Evolutionary conservation across 106 monocot genomes (phyloP), one percentile per base, ranked within the genome.

Genomic region (Chionographis japonica): DNA sequence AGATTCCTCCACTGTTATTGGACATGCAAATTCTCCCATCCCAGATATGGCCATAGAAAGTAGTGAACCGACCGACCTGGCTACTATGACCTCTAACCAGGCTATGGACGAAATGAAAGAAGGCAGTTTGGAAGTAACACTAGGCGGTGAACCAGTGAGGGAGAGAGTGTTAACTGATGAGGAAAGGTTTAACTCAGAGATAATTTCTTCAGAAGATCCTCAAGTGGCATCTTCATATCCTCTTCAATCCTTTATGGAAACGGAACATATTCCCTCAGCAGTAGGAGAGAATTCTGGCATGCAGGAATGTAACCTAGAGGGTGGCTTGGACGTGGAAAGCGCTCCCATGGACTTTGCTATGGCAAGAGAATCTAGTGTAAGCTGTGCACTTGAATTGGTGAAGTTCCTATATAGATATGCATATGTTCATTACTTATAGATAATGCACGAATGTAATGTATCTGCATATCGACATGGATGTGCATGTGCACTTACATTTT

Each of bases 361-460:
- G 39, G 56, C 69, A 58, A 85, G 77, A 62, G 88, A 86, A 20
- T 65, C 67, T 56, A 84, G 79, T 76, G 95, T 95, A 89, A 95
- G 90, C 66, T 40, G 12, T 38, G 36, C 8, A 42, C 3, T 19
- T 72, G 46, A 15, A 52, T 12, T 55, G 42, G 49, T 73, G 4
- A 37, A 51, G 36, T 18, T 17, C 12, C 18, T 42, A 39, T 16
- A 52, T 39, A 54, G 17, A 50, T 52, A 54, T 53, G 38, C 10
- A 16, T 69, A 2, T 58, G 18, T 13, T 36, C 46, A 46, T 46
- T 6, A 46, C 46, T 10, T 46, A 46, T 6, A 46, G 46, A 46
- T 46, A 46, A 46, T 27, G 0, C 27, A 27, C 27, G 1, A 27
- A 27, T 27, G 27, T 27, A 27, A 27, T 27, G 27, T 27, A 27